Evolutionary conservation across 2,329 filamentous ascomycete genomes (phyloP).

Genomic region (Clarireedia homoeocarpa): DNA sequence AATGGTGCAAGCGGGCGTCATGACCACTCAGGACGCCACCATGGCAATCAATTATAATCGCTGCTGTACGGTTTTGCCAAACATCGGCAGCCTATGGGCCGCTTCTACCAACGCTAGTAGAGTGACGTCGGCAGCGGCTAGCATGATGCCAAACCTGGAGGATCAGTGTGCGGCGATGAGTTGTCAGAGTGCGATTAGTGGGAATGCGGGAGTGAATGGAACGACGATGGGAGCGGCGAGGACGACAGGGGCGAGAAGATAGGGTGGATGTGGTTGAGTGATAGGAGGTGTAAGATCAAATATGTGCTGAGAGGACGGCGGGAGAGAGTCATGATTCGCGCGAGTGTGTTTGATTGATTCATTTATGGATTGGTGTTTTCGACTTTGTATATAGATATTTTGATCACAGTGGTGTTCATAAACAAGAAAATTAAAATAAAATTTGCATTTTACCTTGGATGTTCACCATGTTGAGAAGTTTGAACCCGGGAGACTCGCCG

Average conservation of each 20-base stretch:
- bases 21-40: slow-evolving; percentile 14
- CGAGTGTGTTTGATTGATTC: no score
- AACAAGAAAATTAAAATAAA: no score
- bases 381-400: no score
- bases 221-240: background rate
- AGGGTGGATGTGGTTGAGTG: background rate
- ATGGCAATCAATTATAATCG: slow-evolving; percentile 16
- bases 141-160: slow-evolving; percentile 11
- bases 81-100: slow-evolving; percentile 12
- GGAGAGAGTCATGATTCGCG: no score
- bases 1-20: slow-evolving; percentile 10
- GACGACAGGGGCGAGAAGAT: background rate
- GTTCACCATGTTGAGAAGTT: no score
- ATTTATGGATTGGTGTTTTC: no score
- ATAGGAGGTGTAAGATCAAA: no score
- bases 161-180: slow-evolving; percentile 13
- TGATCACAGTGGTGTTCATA: no score
- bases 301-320: no score
- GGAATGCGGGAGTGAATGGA: background rate
- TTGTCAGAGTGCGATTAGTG: slow-evolving; percentile 10
- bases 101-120: slow-evolving; percentile 11
- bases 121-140: background rate
- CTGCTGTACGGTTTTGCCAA: slow-evolving; percentile 16
- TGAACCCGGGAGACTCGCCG: no score
- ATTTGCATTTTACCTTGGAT: no score